A percentile compares a stretch with the other conserved stretches of the same genome.
These are phyloP conservation scores for Sextonia rubra DNA, from an alignment of 164 flowering plant genomes.

Conservation along the genomic window DNA sequence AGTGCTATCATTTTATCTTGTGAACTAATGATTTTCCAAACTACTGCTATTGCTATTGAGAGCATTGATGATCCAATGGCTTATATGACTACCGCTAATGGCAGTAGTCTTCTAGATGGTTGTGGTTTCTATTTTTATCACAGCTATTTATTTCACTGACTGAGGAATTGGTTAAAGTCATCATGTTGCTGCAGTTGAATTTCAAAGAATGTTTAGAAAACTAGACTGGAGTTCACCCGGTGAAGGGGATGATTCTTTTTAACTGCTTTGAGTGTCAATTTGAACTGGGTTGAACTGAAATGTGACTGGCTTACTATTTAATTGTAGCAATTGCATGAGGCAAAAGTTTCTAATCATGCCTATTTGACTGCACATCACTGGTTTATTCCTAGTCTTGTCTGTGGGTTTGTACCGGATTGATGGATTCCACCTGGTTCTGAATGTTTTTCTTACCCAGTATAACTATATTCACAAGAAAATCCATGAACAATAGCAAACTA, in stretches of 20 bases:
- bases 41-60: background rate
- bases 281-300: background rate
- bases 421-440: background rate
- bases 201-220: no score
- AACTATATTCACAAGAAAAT: background rate
- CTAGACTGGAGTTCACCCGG: background rate
- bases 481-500: background rate
- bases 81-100: background rate
- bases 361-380: background rate
- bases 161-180: background rate
- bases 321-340: background rate
- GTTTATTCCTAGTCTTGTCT: background rate
- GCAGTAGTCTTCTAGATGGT: background rate
- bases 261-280: background rate
- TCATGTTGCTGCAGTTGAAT: no score
- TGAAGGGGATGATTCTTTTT: background rate
- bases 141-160: background rate
- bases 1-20: slow-evolving; percentile 21
- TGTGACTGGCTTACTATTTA: background rate
- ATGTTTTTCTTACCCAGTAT: no score
- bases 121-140: background rate
- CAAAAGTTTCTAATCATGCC: background rate
- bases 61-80: background rate
- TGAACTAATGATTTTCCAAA: background rate
- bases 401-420: background rate